phyloP scores from a whole-genome alignment of 768 basidiomycete genomes.

The Cystobasidium tubakii region DNA sequence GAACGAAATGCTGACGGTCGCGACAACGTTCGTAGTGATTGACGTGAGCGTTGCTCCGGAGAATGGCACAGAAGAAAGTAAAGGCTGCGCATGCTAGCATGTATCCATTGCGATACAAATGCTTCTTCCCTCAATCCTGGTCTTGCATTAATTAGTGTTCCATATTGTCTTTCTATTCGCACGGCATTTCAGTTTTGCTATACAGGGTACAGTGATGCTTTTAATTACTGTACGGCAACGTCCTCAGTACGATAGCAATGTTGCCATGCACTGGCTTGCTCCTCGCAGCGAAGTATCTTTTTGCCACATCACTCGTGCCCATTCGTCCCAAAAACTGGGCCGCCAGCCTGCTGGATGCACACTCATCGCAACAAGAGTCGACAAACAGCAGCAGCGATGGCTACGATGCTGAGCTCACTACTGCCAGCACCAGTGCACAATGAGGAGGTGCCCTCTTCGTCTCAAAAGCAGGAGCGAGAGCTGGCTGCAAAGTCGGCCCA shows the following conservation, averaged over 20 bases:
- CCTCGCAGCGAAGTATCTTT: not conserved
- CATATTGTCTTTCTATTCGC: not conserved
- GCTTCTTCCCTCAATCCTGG: too few species aligned
- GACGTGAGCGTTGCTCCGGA: constrained; percentile 44
- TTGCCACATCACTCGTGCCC: not conserved
- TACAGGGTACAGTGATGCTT: too few species aligned
- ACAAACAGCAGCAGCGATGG: constrained; percentile 12
- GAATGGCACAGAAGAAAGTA: constrained; percentile 41
- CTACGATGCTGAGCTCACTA: constrained; percentile 31
- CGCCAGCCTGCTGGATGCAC: too few species aligned
- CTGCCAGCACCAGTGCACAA: constrained; percentile 35
- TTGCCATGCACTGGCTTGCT: not conserved
- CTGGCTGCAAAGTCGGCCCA: constrained; percentile 31
- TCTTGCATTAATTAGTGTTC: not conserved
- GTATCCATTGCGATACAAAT: too few species aligned
- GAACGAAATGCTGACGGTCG: not conserved
- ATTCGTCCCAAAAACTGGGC: not conserved
- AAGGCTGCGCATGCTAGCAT: constrained; percentile 44
- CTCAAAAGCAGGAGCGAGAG: constrained; percentile 8
- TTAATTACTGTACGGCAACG: too few species aligned
- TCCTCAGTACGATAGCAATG: too few species aligned
- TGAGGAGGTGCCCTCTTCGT: constrained; percentile 2
- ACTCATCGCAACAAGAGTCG: not conserved
- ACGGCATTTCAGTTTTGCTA: not conserved
- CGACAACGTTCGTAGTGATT: constrained; percentile 41